Base-by-base conservation (phyloP, 257 asterid genomes). In the Solanum etuberosum region DNA sequence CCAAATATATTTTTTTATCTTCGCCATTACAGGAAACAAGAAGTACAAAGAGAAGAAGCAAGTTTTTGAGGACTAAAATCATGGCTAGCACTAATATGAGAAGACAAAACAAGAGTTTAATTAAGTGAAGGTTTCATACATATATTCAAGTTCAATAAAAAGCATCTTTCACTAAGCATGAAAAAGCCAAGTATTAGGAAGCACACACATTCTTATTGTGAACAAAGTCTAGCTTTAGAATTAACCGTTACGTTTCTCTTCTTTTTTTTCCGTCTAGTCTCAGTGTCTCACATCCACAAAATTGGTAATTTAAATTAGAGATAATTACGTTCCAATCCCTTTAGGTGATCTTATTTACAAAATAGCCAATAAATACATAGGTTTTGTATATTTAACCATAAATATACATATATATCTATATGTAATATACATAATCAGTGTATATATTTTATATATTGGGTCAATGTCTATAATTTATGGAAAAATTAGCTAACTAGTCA, bases 1-100 rank as follows among this genome's bases (percentile, higher is more conserved):
- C 93, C 83, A 94, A 81, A 87, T 94, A 96, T 83, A 91, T 93
- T 27, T 90, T 87, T 70, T 90, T 89, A 63, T 93, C 90, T 90
- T 92, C 95, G 2, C 16, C 63, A 27, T 27, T 27, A 1, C 84
- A 42, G 27, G 38, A 43, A 43, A 43, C 63, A 42, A 78, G 38
- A 78, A 43, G 25, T 78, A 27, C 25, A 78, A 43, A 15, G 59
- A 78, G 35, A 78, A 78, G 63, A 42, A 77, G 38, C 14, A 78
- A 78, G 63, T 43, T 43, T 43, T 15, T 78, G 12, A 43, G 63
- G 38, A 78, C 9, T 42, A 27, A 43, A 78, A 42, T 43, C 84
- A 78, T 78, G 35, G 38, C 38, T 43, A 25, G 38, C 63, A 25
- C 38, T 13, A 9, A 42, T 25, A 25, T 27, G 16, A 42, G 9